phyloP scores from a whole-genome alignment of 768 basidiomycete species.

The Russula virescens region DNA sequence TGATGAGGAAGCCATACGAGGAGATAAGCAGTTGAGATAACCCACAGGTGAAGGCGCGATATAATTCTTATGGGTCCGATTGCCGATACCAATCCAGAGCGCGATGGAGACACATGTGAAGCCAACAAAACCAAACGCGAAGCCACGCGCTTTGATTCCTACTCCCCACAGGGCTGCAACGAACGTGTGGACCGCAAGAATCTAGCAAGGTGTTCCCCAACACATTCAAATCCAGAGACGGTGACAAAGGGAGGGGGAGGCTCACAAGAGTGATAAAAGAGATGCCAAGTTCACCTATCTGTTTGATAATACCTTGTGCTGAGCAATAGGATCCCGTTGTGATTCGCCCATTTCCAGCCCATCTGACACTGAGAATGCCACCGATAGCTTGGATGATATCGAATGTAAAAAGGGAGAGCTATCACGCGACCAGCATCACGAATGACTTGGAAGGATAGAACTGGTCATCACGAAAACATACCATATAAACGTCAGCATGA shows the following conservation, averaged over 20 bases:
- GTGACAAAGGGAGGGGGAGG: not conserved
- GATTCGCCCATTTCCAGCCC: slow-evolving; percentile 34
- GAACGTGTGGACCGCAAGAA: slow-evolving; percentile 38
- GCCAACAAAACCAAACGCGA: slow-evolving; percentile 24
- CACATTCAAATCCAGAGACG: not conserved
- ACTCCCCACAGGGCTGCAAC: slow-evolving; percentile 34
- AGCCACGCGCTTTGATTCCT: slow-evolving; percentile 27
- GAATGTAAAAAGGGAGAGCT: slow-evolving; percentile 28
- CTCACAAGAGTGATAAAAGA: slow-evolving; percentile 39
- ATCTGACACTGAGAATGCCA: slow-evolving; percentile 34
- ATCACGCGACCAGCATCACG: slow-evolving; percentile 22
- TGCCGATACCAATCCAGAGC: slow-evolving; percentile 35
- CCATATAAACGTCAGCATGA: slow-evolving; percentile 40
- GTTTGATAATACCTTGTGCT: slow-evolving; percentile 37
- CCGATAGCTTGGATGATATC: slow-evolving; percentile 38
- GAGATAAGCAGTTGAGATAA: not conserved
- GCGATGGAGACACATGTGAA: slow-evolving; percentile 22
- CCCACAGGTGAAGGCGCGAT: slow-evolving; percentile 34
- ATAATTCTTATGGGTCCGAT: slow-evolving; percentile 26
- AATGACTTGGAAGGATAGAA: not conserved
- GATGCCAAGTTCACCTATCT: slow-evolving; percentile 39
- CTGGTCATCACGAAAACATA: slow-evolving; percentile 12
- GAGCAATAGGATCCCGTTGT: slow-evolving; percentile 33
- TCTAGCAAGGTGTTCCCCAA: slow-evolving; percentile 27
- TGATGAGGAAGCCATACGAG: not conserved